phyloP scores from a whole-genome alignment of 148 eudicot genomes.

The Vaccinium darrowii region DNA sequence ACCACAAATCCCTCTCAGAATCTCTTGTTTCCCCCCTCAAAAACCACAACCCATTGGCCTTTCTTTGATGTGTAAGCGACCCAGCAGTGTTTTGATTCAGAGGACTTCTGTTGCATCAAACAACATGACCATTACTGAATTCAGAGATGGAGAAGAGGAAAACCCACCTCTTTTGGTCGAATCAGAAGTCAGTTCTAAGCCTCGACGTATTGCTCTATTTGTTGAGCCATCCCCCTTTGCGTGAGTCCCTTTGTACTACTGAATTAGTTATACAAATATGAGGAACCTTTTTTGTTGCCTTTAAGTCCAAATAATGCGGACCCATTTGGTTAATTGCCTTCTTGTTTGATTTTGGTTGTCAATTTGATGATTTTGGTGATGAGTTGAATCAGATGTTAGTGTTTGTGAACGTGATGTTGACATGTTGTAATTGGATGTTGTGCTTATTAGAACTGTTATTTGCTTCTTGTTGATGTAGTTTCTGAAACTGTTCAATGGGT shows the following conservation, averaged over 20 bases:
- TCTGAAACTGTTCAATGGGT: neutral
- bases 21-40: neutral
- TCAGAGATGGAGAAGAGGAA: slow-evolving; percentile 40
- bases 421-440: neutral
- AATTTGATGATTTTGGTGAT: neutral
- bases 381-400: neutral
- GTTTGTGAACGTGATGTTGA: neutral
- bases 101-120: slow-evolving; percentile 24
- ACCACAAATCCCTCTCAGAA: neutral
- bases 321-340: neutral
- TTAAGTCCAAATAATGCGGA: neutral
- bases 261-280: neutral
- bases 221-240: slow-evolving; percentile 99
- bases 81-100: slow-evolving; percentile 13
- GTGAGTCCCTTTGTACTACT: slow-evolving; percentile 46
- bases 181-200: slow-evolving; percentile 51
- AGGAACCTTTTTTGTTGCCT: neutral
- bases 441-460: neutral
- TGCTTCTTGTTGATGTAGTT: neutral
- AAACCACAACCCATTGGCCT: slow-evolving; percentile 26
- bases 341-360: neutral
- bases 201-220: slow-evolving; percentile 92
- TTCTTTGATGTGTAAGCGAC: slow-evolving; percentile 26
- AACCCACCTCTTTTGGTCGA: slow-evolving; percentile 52
- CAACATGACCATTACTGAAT: slow-evolving; percentile 44